Conservation (phyloP, 257 asterid species). For the Verbascum thapsus region DNA sequence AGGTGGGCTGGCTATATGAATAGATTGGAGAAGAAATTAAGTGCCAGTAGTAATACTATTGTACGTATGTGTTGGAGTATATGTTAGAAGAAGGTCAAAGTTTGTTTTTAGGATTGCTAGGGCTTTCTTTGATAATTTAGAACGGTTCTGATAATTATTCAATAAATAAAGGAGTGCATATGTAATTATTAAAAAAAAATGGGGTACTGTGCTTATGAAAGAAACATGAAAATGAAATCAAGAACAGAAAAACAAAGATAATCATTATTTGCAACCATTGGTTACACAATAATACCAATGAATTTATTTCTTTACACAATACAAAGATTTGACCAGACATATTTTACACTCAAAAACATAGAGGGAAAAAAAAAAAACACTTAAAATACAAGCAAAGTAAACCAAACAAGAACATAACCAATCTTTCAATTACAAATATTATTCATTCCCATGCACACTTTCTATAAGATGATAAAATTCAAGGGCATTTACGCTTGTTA, state of each 20-base stretch:
- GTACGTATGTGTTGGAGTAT: conserved; percentile 90
- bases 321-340: background rate
- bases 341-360: background rate
- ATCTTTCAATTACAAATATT: background rate
- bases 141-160: too few species aligned
- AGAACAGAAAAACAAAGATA: too few species aligned
- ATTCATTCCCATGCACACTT: too few species aligned
- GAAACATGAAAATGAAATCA: background rate
- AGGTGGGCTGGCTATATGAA: conserved; percentile 93
- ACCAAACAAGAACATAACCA: background rate
- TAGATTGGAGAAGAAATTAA: conserved; percentile 72
- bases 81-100: conserved; percentile 63
- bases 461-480: too few species aligned
- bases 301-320: background rate
- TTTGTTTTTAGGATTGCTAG: too few species aligned
- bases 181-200: too few species aligned
- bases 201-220: too few species aligned
- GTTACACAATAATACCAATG: background rate
- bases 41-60: conserved; percentile 89
- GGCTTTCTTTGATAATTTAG: too few species aligned
- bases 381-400: conserved; percentile 1
- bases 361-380: too few species aligned
- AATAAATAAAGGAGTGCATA: too few species aligned
- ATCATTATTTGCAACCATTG: too few species aligned
- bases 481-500: conserved; percentile 66